phyloP scores from a whole-genome alignment of 2,329 filamentous ascomycete genomes.

The Pseudocercospora fijiensis region DNA sequence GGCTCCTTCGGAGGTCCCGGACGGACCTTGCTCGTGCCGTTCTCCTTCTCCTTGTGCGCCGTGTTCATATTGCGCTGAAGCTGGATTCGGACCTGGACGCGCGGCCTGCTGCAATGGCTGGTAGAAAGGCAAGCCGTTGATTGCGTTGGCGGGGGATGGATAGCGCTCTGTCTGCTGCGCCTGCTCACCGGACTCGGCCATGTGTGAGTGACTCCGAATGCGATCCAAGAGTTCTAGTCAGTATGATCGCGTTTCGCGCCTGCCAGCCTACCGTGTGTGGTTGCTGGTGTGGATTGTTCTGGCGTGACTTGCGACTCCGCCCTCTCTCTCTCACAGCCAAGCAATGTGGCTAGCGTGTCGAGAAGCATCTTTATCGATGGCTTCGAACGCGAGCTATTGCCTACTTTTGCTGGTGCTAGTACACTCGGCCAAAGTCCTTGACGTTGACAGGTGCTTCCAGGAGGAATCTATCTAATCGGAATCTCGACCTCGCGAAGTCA shows the following conservation, averaged over 20 bases:
- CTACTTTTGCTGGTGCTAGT: not conserved
- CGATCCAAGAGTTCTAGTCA: not conserved
- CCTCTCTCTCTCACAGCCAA: not conserved
- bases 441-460: not conserved
- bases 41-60: not conserved
- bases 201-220: not conserved
- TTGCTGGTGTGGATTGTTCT: not conserved
- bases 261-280: not conserved
- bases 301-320: not conserved
- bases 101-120: slow-evolving; percentile 7
- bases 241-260: not conserved
- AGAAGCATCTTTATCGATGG: not conserved
- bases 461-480: not conserved
- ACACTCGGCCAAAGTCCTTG: not conserved
- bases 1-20: not conserved
- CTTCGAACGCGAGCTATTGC: not conserved
- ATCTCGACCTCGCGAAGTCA: not conserved
- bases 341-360: not conserved
- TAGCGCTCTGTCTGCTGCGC: slow-evolving; percentile 9
- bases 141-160: slow-evolving; percentile 14
- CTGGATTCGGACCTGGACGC: not conserved
- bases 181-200: not conserved
- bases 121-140: slow-evolving; percentile 14
- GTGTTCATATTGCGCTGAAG: not conserved
- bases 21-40: not conserved